A percentile compares a stretch with the other conserved stretches of the same genome.
These are phyloP conservation scores for Microcera coccophila DNA, from an alignment of 2,329 filamentous ascomycete genomes.

Conservation along the genomic window DNA sequence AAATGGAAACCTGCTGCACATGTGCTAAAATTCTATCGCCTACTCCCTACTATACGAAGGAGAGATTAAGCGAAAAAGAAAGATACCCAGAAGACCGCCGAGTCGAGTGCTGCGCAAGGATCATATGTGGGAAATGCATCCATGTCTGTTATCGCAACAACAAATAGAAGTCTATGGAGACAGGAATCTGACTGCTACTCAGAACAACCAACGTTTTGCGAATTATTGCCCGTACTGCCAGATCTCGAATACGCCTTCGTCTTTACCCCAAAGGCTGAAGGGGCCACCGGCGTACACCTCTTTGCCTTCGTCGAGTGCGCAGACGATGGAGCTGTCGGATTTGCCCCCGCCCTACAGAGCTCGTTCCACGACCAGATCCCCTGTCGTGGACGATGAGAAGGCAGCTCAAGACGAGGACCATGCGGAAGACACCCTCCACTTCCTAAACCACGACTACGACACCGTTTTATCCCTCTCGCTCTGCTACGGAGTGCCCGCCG, in stretches of 20 bases:
- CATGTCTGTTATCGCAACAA: constrained; percentile 41
- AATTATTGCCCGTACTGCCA: constrained; percentile 73
- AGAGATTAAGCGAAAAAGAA: constrained; percentile 45
- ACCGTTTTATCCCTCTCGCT: constrained; percentile 65
- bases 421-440: constrained; percentile 68
- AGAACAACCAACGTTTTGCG: constrained; percentile 65
- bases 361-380: constrained; percentile 5
- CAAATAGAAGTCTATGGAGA: not conserved
- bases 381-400: constrained; percentile 22
- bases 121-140: constrained; percentile 70
- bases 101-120: constrained; percentile 64
- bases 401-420: constrained; percentile 30
- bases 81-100: constrained; percentile 55
- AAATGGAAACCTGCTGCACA: constrained; percentile 60
- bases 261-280: constrained; percentile 58
- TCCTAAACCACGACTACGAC: constrained; percentile 67
- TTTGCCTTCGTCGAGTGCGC: constrained; percentile 27
- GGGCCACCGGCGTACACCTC: constrained; percentile 64
- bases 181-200: constrained; percentile 10
- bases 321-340: constrained; percentile 19
- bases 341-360: constrained; percentile 41
- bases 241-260: constrained; percentile 57
- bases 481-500: constrained; percentile 64
- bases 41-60: constrained; percentile 45
- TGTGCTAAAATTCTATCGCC: constrained; percentile 61